Evolutionary conservation across 2,329 filamentous ascomycete species (phyloP).

Genomic region (Nigrograna mackinnonii): DNA sequence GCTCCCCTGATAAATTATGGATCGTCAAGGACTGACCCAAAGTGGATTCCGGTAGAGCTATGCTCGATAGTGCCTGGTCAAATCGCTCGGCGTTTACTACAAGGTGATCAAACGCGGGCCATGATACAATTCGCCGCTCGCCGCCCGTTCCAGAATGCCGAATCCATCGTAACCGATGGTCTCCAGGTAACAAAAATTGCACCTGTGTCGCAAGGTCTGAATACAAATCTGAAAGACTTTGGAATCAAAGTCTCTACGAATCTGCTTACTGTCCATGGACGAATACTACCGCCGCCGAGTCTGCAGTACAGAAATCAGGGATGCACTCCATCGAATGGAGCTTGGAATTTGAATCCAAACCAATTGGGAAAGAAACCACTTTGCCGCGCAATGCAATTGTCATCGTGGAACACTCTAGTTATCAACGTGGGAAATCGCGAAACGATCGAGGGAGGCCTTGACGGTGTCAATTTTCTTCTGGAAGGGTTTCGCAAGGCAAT

Average conservation of each 20-base stretch:
- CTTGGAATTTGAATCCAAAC: constrained; percentile 67
- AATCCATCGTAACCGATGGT: constrained; percentile 29
- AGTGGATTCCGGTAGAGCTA: constrained; percentile 38
- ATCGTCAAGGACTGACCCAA: constrained; percentile 9
- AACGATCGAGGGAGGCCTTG: constrained; percentile 20
- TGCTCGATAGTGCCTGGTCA: constrained; percentile 36
- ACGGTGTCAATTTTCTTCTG: constrained; percentile 11
- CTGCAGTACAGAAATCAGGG: constrained; percentile 59
- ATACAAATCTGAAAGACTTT: constrained; percentile 51
- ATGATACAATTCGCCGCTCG: constrained; percentile 25
- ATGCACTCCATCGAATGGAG: constrained; percentile 53
- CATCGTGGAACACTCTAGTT: constrained; percentile 30
- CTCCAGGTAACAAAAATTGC: constrained; percentile 28
- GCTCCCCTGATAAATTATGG: constrained; percentile 35
- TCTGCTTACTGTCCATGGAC: constrained; percentile 73
- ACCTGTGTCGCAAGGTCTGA: constrained; percentile 21
- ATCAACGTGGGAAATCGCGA: constrained; percentile 26
- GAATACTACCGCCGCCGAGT: constrained; percentile 65
- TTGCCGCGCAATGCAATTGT: constrained; percentile 18
- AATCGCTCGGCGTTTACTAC: constrained; percentile 25
- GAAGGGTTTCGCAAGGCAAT: constrained; percentile 19
- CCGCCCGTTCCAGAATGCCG: constrained; percentile 19
- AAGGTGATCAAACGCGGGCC: constrained; percentile 27
- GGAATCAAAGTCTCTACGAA: constrained; percentile 63
- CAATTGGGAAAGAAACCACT: constrained; percentile 29